phyloP scores from a whole-genome alignment of 1,284 basidiomycete species.

The Cutaneotrichosporon sp. region DNA sequence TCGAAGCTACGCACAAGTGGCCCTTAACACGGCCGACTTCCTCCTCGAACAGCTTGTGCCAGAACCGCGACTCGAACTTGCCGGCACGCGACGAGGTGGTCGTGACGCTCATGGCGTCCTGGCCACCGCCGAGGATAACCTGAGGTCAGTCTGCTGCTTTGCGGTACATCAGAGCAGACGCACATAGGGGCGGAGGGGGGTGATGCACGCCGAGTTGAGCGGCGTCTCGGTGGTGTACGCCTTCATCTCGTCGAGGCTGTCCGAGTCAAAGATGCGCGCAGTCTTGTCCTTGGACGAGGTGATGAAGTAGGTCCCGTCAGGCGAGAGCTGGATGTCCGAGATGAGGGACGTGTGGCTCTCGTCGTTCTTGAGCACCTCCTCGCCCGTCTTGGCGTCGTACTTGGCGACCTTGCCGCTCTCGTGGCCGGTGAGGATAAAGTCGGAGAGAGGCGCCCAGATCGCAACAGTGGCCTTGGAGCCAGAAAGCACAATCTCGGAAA shows the following conservation, averaged over 20 bases:
- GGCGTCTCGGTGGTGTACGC: conserved; percentile 92
- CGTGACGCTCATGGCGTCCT: conserved; percentile 97
- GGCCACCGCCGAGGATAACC: conserved; percentile 87
- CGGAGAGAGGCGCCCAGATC: conserved; percentile 77
- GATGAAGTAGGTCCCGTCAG: conserved; percentile 90
- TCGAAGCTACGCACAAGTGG: conserved; percentile 56
- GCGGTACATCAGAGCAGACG: not conserved
- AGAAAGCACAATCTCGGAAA: conserved; percentile 77
- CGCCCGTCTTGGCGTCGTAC: conserved; percentile 83
- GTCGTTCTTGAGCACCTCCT: conserved; percentile 69
- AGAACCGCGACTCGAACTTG: conserved; percentile 97
- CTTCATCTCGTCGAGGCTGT: conserved; percentile 86
- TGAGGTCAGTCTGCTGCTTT: not conserved
- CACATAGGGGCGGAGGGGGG: conserved; percentile 78
- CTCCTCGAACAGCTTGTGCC: conserved; percentile 98
- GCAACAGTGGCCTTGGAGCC: conserved; percentile 95
- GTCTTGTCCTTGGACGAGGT: conserved; percentile 97
- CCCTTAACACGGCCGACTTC: conserved; percentile 96
- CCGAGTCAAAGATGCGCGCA: conserved; percentile 86
- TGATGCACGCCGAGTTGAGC: conserved; percentile 87
- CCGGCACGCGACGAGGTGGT: conserved; percentile 91
- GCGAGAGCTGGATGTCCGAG: conserved; percentile 88
- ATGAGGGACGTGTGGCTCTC: conserved; percentile 77
- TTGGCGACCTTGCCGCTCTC: conserved; percentile 92
- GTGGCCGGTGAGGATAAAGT: conserved; percentile 87